phyloP scores from a whole-genome alignment of 2,329 filamentous ascomycete genomes.

The Hypoxylon sp. region DNA sequence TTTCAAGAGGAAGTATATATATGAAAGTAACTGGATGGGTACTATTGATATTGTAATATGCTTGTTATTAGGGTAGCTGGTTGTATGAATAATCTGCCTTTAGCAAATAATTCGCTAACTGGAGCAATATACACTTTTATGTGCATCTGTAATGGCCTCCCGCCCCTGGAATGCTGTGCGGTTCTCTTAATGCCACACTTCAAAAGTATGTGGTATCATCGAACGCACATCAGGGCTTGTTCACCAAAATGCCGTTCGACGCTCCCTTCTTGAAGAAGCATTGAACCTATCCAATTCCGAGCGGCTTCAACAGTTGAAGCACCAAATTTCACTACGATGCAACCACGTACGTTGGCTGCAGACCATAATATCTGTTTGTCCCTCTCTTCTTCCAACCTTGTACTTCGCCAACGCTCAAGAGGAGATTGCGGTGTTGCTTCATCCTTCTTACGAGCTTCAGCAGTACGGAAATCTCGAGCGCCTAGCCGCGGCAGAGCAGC shows the following conservation, averaged over 20 bases:
- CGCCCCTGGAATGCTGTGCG: too few species aligned
- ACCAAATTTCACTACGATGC: constrained; percentile 92
- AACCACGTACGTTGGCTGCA: constrained; percentile 83
- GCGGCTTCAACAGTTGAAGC: constrained; percentile 85
- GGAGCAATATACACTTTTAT: background rate
- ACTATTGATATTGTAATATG: background rate
- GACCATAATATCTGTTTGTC: constrained; percentile 81
- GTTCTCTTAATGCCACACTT: too few species aligned
- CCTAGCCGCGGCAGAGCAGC: constrained; percentile 84
- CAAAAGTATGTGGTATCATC: constrained; percentile 54
- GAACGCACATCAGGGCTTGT: constrained; percentile 82
- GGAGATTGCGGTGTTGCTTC: constrained; percentile 57
- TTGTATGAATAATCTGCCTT: background rate
- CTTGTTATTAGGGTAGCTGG: background rate
- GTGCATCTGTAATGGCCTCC: too few species aligned
- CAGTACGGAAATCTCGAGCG: constrained; percentile 79
- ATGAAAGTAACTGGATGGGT: background rate
- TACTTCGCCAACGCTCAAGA: constrained; percentile 67
- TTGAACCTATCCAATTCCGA: constrained; percentile 81
- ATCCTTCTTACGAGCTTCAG: constrained; percentile 61
- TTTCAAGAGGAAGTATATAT: background rate
- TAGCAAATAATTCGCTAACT: background rate
- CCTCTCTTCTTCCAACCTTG: constrained; percentile 71
- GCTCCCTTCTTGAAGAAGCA: constrained; percentile 82
- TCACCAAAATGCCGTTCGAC: constrained; percentile 81